Evolutionary conservation across 768 basidiomycete species (phyloP), one percentile per base, ranked within the genome.

Genomic region (Kwoniella sp.): DNA sequence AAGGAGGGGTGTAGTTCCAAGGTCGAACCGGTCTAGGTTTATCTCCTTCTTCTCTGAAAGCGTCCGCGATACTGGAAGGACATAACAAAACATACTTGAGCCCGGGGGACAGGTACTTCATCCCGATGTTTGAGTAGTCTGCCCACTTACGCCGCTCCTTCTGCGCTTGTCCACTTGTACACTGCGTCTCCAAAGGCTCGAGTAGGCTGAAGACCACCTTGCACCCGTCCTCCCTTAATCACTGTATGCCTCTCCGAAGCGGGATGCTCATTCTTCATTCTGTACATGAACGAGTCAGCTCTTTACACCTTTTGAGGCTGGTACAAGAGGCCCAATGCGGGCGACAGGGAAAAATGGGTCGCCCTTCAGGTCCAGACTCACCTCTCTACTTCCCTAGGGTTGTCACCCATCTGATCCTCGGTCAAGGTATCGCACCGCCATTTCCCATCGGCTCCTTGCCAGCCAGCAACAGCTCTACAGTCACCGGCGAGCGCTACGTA

Each of bases 381-480:
- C 94, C 93, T 86, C 78, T 85, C 85, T 26, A 89, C 82, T 81
- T 99, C 96, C 52, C 86, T 88, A 17, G 86, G 87, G 77, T 93
- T 97, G 70, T 92, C 87, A 41, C 93, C 96, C 7, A 94, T 97
- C 83, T 97, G 94, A 76, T 98, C 96, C 80, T 97, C 93, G 29
- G 87, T 92, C 67, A 99, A 84, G n/a, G 91, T 91, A 78, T 96
- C 92, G 30, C 93, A 90, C 52, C 88, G 86, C 96, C 96, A 99
- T 58, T 83, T 84, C 12, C 91, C 91, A 3, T 85, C 84, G 56
- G 86, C 85, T 68, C 91, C 88, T 90, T 91, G 94, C 38, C 92
- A 86, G 22, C 96, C 96, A 23, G 95, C 94, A 5, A 99, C 93
- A 13, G 96, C 96, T 54, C 96, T 86, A 76, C 91, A 90, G 78